Base-by-base conservation (phyloP, 148 eudicot species). In the Mesembryanthemum crystallinum region DNA sequence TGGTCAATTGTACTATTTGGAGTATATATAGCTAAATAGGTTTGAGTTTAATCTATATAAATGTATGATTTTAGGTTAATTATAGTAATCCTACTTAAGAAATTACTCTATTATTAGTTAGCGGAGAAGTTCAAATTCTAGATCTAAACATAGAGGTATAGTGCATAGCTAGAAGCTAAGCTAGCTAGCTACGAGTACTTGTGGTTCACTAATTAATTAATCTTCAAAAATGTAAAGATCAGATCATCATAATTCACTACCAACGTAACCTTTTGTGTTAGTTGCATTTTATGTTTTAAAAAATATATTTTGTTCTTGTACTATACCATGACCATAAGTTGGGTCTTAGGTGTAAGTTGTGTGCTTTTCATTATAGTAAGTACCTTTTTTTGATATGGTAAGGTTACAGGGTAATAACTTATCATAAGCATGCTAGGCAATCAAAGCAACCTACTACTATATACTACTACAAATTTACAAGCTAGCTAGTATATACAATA, bases 1-100 rank as follows among this genome's bases (percentile, higher is more conserved):
- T 59, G 75, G 43, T n/a, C n/a, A n/a, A n/a, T 72, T 39, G 49
- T 72, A 15, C 21, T 57, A 58, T 15, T 51, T 7, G 58, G 14
- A 23, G 1, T 21, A 24, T 11, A 28, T 28, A 7, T 23, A 23
- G 18, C 11, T 23, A 8, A 60, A 54, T 54, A 17, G 3, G 17
- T 18, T 21, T 52, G n/a, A 11, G 39, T 35, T 35, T 35, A 35
- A 35, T 35, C 6, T 2, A 35, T 35, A 35, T 35, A 35, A 35
- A 35, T 35, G 39, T 35, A 35, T 3, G 39, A 35, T 35, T 6
- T 35, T 35, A 35, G 6, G 39, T 6, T 35, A 35, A 35, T 35
- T 35, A 35, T 35, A 35, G 39, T 35, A 35, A n/a, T n/a, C n/a
- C n/a, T n/a, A n/a, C n/a, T n/a, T n/a, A n/a, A n/a, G n/a, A n/a